These are phyloP conservation scores for Hansenula lynferdii DNA, from an alignment of 1,139 yeast genomes.

Conservation along the genomic window DNA sequence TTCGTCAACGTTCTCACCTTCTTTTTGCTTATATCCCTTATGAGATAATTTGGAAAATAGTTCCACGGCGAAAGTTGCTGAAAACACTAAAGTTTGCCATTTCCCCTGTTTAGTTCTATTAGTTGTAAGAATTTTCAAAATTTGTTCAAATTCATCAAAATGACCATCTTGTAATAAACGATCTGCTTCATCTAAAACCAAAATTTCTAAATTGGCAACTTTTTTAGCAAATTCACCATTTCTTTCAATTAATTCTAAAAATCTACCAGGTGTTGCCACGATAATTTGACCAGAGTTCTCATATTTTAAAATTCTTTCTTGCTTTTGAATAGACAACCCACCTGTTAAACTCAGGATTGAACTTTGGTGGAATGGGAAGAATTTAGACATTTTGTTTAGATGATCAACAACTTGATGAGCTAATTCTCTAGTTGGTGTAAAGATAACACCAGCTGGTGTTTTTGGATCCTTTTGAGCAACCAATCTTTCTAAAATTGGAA, in stretches of 20 bases:
- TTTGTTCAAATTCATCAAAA: constrained; percentile 86
- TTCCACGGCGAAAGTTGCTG: constrained; percentile 89
- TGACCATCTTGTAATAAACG: constrained; percentile 93
- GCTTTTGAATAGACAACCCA: constrained; percentile 91
- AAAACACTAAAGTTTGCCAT: constrained; percentile 91
- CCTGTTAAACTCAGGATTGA: constrained; percentile 86
- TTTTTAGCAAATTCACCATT: constrained; percentile 48
- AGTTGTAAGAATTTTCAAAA: constrained; percentile 50
- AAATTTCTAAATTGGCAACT: constrained; percentile 58
- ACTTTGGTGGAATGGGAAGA: constrained; percentile 48
- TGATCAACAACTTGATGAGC: constrained; percentile 93
- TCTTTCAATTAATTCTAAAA: constrained; percentile 73
- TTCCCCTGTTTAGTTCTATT: constrained; percentile 31
- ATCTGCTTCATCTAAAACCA: constrained; percentile 98
- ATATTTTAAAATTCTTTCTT: constrained; percentile 67
- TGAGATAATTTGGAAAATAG: constrained; percentile 68
- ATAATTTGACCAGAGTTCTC: constrained; percentile 66
- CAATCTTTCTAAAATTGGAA: constrained; percentile 80
- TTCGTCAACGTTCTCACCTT: constrained; percentile 37
- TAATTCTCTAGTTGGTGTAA: constrained; percentile 94
- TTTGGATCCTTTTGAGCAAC: constrained; percentile 26
- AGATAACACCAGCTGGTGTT: constrained; percentile 69
- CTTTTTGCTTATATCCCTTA: constrained; percentile 33
- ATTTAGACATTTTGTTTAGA: constrained; percentile 55
- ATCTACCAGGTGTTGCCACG: constrained; percentile 96